Evolutionary conservation across 352 stramenopile genomes (phyloP), one percentile per base, ranked within the genome.

Genomic region (Phytophthora cajani): DNA sequence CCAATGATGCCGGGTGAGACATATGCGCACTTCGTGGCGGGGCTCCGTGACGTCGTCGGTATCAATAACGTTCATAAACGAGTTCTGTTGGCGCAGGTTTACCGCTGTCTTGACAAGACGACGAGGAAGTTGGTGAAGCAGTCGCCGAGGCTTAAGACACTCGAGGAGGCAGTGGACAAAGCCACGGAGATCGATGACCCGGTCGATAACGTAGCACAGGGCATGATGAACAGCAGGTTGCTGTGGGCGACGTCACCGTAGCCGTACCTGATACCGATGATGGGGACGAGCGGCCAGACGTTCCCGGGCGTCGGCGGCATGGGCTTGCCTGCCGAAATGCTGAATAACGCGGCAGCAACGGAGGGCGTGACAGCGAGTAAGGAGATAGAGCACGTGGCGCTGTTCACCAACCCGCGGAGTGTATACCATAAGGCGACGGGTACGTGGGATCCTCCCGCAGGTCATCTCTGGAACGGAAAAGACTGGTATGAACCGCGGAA

Each of bases 341-440:
- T 25, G n/a, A 19, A 16, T 17, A 32, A 16, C 25, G 21, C 12
- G 14, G 25, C 44, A 3, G 30, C 7, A 7, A 33, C 30, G 0
- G 27, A 46, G 14, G 58, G 16, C 12, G 44, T 64, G 27, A 9
- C 5, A 7, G 5, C 30, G 38, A 44, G 38, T 9, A 44, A 44
- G 38, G 38, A 44, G 11, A 17, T 44, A 11, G 38, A 44, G 38
- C 38, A 44, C 5, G 38, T 17, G 38, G 58, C 58, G 12, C 30
- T 66, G 2, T 66, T 66, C 27, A 60, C 36, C 5, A 67, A 67
- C 16, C 36, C 32, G 10, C 49, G 54, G n/a, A 50, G 60, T 2
- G 38, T 59, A 9, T 59, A 42, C 21, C 55, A 54, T 9, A 11
- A 11, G 5, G 51, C 40, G 1, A 53, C 60, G 9, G 60, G 60